Conservation (phyloP, 306 rosid species). For the Lathyrus tuberosus region DNA sequence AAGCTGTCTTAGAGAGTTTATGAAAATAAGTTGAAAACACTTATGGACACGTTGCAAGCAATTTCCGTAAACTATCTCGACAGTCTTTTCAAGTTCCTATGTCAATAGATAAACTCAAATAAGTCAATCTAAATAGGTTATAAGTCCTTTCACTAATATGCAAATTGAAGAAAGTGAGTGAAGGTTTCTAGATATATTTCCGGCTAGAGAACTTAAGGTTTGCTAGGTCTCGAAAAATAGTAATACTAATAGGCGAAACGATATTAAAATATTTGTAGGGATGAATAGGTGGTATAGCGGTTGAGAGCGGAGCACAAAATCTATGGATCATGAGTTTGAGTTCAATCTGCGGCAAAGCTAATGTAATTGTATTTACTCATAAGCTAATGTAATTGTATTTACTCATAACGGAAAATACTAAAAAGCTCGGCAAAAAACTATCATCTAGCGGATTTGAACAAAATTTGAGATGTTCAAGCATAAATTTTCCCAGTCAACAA, state of each 20-base stretch:
- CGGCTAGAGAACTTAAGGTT: conserved; percentile 23
- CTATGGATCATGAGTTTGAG: neutral
- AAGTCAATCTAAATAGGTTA: too few relatives aligned
- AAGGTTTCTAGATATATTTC: conserved; percentile 26
- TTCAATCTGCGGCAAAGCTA: neutral
- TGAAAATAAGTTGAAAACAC: neutral
- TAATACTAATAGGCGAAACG: neutral
- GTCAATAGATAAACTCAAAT: too few relatives aligned
- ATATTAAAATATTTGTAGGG: neutral
- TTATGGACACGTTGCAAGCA: too few relatives aligned
- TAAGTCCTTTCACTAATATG: too few relatives aligned
- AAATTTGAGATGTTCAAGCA: neutral
- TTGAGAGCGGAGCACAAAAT: neutral
- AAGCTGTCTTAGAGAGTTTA: neutral
- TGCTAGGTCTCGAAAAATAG: neutral
- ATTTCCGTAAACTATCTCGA: too few relatives aligned
- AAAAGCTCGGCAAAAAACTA: neutral
- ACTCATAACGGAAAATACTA: conserved; percentile 3
- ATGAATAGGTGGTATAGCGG: neutral
- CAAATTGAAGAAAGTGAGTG: neutral
- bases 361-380: neutral
- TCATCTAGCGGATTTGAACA: neutral
- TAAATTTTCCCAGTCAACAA: neutral
- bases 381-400: neutral
- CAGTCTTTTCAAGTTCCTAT: too few relatives aligned